Base-by-base conservation (phyloP, 768 basidiomycete species). In the Jaapia argillacea region DNA sequence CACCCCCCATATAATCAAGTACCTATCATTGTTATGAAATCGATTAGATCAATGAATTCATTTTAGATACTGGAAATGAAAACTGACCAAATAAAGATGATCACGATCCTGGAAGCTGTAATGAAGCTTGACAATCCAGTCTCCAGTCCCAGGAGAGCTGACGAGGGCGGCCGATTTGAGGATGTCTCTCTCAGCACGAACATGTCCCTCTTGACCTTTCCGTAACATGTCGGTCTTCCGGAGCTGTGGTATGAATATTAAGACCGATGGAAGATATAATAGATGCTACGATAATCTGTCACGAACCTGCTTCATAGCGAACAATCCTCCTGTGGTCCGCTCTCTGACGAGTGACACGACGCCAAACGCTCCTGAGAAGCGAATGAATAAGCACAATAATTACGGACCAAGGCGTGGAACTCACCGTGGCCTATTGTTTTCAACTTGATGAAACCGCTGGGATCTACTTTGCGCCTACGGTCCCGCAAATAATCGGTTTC, bases 71-170 rank as follows among this genome's bases (percentile, higher is more conserved):
- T 48, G 48, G 54, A 40, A 43, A 39, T 49, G 43, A 45, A 47
- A 45, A 70, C 75, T 65, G 54, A 91, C 91, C 64, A 98, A 74
- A 72, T 97, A 98, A 25, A 97, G 78, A 63, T 93, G 74, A 62
- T 98, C 93, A 42, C 81, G 75, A 65, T 99, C 94, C 65, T 94
- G 90, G 64, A 93, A 93, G 60, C 84, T 92, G 65, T 96, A 97
- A 59, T 83, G 75, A 38, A 99, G 65, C 60, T 80, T 81, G 42
- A 98, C 91, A 51, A 96, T 96, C 92, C 94, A 96, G 56, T 92
- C 84, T 46, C 85, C 82, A 40, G 77, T 74, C 48, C 74, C 73
- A 45, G 83, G 75, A 31, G 85, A 79, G 58, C 74, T 72, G 54
- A 85, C 79, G 51, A 83, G 68, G 10, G 92, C 84, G 4, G 93